Conservation (phyloP, 2,329 filamentous ascomycete species). For the Samsoniella hepiali region DNA sequence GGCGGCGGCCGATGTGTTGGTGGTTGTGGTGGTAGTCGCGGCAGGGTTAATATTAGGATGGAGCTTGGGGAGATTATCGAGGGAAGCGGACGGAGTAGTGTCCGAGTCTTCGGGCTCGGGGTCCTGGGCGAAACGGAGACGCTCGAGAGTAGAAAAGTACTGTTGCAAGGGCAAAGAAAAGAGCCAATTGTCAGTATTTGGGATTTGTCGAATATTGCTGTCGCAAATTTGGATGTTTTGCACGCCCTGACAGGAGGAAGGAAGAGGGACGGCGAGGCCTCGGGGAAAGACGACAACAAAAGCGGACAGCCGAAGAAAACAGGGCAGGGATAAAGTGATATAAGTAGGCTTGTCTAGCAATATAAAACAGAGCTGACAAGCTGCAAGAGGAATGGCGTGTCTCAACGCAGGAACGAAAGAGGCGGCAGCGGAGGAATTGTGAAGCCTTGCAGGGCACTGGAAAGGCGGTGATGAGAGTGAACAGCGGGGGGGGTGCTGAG, state of each 20-base stretch:
- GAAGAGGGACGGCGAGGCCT: neutral
- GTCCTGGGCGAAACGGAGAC: constrained; percentile 60
- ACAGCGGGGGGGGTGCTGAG: neutral
- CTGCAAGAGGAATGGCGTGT: constrained; percentile 35
- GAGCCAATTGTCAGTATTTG: constrained; percentile 4
- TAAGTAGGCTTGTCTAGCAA: constrained; percentile 7
- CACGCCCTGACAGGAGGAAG: neutral
- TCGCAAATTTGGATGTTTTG: neutral
- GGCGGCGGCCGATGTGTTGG: neutral
- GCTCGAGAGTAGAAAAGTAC: constrained; percentile 73
- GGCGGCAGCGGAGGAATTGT: constrained; percentile 20
- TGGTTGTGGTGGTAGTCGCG: constrained; percentile 23
- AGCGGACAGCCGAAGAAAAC: neutral
- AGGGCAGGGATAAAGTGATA: constrained; percentile 11
- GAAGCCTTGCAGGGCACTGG: neutral
- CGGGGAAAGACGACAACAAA: neutral
- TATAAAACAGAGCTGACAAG: constrained; percentile 10
- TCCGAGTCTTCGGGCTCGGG: constrained; percentile 31
- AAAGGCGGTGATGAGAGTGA: neutral
- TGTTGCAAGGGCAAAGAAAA: constrained; percentile 31
- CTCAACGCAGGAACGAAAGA: constrained; percentile 38
- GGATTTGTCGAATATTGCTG: neutral
- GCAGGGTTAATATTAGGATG: constrained; percentile 18
- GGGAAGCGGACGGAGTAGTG: constrained; percentile 27
- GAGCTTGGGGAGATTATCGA: constrained; percentile 25